Evolutionary conservation across 106 monocot species (phyloP), one percentile per base, ranked within the genome.

Genomic region (Dendrobium nobile): DNA sequence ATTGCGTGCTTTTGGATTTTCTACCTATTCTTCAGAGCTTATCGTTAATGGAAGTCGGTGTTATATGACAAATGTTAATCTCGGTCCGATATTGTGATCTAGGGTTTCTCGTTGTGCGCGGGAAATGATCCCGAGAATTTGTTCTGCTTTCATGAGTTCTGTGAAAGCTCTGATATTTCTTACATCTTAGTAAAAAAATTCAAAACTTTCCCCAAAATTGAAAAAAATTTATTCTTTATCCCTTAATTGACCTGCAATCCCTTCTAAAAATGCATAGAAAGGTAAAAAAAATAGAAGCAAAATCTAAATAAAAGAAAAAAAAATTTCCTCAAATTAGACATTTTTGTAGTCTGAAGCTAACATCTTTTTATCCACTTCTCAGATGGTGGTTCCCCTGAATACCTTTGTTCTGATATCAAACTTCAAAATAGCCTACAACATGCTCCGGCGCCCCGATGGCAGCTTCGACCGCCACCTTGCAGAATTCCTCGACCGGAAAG

Each of bases 361-460:
- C 44, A 20, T 51, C 41, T 7, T 9, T 20, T 9, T 27, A 4
- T 5, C 17, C 26, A 8, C 45, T 58, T 58, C 20, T 8, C 90
- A 95, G 95, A 92, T 80, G 85, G 95, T 86, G 75, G 95, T 95
- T 40, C 95, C 95, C 10, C 83, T 95, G 48, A 90, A 95, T 80
- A 95, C 95, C 61, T 95, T 90, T 90, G 95, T 95, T 10, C 90
- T 95, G 31, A 95, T 95, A 75, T 95, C 95, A 67, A 95, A 95
- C 89, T 95, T 92, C 90, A 95, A 95, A 79, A 77, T 95, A 20
- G 87, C 95, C 11, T 95, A 95, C 90, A 95, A 92, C 83, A 87
- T 95, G 80, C 92, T 92, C 33, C 88, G 95, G 33, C 92, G 90
- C 16, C 87, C 95, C 24, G 95, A 95, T 43, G 95, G 95, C 55